Conservation (phyloP, 2,329 filamentous ascomycete genomes). For the Thielaviopsis ethacetica region DNA sequence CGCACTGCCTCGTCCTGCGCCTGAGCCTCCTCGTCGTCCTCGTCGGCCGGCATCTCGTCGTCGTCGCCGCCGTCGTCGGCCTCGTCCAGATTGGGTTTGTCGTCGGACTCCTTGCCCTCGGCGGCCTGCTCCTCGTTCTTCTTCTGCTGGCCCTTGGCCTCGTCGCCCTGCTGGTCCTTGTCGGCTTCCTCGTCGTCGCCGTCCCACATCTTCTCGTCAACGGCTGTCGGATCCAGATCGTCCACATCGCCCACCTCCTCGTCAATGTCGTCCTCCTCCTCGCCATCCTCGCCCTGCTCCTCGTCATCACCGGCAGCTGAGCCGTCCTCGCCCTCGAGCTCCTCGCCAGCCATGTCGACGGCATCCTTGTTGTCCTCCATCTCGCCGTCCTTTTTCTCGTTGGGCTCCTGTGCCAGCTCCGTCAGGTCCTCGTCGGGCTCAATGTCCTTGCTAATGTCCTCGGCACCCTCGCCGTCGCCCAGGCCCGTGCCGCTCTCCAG, state of each 20-base stretch:
- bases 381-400: constrained; percentile 45
- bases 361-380: constrained; percentile 72
- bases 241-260: constrained; percentile 85
- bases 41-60: constrained; percentile 18
- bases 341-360: constrained; percentile 83
- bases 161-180: constrained; percentile 63
- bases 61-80: constrained; percentile 24
- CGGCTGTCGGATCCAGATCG: constrained; percentile 71
- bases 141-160: constrained; percentile 52
- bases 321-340: constrained; percentile 72
- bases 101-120: constrained; percentile 39
- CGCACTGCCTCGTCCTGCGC: constrained; percentile 39
- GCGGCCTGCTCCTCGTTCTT: constrained; percentile 43
- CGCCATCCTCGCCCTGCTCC: constrained; percentile 43
- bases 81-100: constrained; percentile 29
- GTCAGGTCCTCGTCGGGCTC: constrained; percentile 83
- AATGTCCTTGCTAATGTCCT: constrained; percentile 97
- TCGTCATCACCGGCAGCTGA: constrained; percentile 45
- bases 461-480: constrained; percentile 88
- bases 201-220: constrained; percentile 99
- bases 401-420: constrained; percentile 75
- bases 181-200: constrained; percentile 65
- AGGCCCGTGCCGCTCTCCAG: constrained; percentile 84
- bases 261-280: constrained; percentile 61
- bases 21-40: constrained; percentile 28